Percentiles rank a stretch among this genome's conserved stretches.
Evolutionary conservation across 805 yeast genomes (phyloP).

Genomic region (Ogataea degrootiae): DNA sequence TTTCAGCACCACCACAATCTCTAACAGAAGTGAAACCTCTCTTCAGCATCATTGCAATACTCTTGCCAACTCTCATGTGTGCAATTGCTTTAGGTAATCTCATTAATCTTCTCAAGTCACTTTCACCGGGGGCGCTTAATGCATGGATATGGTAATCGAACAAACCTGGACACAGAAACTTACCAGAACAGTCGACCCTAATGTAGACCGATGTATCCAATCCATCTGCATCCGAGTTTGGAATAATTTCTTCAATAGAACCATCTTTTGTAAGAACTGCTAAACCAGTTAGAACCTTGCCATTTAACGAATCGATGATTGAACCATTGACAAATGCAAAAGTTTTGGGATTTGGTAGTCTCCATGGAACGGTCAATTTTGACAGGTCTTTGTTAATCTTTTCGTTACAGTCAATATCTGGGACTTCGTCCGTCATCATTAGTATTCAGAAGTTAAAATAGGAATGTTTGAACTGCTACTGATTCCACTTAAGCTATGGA

Average conservation of each 20-base stretch:
- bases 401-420: slow-evolving; percentile 24
- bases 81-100: slow-evolving; percentile 18
- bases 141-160: slow-evolving; percentile 27
- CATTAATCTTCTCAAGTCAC: slow-evolving; percentile 15
- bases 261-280: slow-evolving; percentile 20
- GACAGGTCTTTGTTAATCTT: slow-evolving; percentile 20
- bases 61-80: slow-evolving; percentile 19
- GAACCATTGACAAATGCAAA: slow-evolving; percentile 19
- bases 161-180: slow-evolving; percentile 25
- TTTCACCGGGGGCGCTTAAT: slow-evolving; percentile 23
- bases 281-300: slow-evolving; percentile 8
- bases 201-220: slow-evolving; percentile 3
- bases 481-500: no score
- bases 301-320: slow-evolving; percentile 18
- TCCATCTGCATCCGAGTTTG: background rate
- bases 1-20: slow-evolving; percentile 25
- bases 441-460: no score
- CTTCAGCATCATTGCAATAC: slow-evolving; percentile 17
- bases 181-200: slow-evolving; percentile 23
- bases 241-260: slow-evolving; percentile 8
- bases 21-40: slow-evolving; percentile 25
- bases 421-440: slow-evolving; percentile 1
- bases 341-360: slow-evolving; percentile 17
- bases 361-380: slow-evolving; percentile 22
- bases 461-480: no score